Evolutionary conservation across 805 yeast species (phyloP), one percentile per base, ranked within the genome.

Genomic region (Monosporozyma yasuniensis): DNA sequence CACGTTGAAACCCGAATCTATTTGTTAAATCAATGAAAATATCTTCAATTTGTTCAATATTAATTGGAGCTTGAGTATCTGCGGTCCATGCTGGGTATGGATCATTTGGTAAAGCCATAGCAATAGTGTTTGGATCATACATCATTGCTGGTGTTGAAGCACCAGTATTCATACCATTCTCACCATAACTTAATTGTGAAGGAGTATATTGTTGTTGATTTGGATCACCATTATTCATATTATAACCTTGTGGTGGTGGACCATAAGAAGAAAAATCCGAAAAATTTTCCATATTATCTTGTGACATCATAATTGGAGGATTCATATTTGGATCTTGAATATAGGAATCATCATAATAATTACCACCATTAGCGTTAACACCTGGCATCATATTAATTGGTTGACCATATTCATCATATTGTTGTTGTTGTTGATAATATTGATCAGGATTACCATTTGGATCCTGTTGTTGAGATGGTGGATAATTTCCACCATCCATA

Each of bases 11-110:
- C 64, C 95, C 95, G 63, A 86, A 85, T 68, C 81, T 83, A 70
- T 85, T 85, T 42, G 91, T 74, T 66, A 86, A 73, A 67, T 86
- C 93, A 62, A 86, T 86, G 65, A 86, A 86, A 37, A 85, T 80
- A 72, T 86, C 95, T 72, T 86, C 95, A 64, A 86, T 83, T 66
- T 86, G 91, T 68, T 86, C 93, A 49, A 86, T 77, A 46, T 87
- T 75, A 51, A 84, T 83, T 11, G 95, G 95, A 23, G 91, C 88
- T 67, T 85, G 91, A 50, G 85, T 90, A 69, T 93, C 98, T 44
- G 95, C 95, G 23, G 96, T 87, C 99, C 99, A 93, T 47, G 99
- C 98, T 42, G 99, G 99, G 68, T 91, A 93, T 32, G 99, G 99
- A 68, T 93, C 93, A 43, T 89, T 80, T 60, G 95, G 76, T 71